Evolutionary conservation across 2,329 filamentous ascomycete genomes (phyloP).

Genomic region (Onygena corvina): DNA sequence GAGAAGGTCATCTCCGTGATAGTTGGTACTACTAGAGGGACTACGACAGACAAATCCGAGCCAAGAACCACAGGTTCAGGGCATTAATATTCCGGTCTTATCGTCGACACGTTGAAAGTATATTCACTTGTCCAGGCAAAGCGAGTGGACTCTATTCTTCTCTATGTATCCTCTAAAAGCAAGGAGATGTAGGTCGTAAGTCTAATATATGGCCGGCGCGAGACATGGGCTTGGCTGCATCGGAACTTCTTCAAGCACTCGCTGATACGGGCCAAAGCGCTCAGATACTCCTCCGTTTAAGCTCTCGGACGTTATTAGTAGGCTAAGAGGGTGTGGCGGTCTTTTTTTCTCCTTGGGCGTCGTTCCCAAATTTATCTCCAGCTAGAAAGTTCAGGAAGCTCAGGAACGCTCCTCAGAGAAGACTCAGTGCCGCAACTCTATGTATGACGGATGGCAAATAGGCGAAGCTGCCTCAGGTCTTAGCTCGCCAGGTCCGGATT

Average conservation of each 20-base stretch:
- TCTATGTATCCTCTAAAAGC: not conserved
- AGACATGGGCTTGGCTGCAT: slow-evolving; percentile 1
- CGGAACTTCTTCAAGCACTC: not conserved
- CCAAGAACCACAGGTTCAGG: not conserved
- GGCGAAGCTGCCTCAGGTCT: no score
- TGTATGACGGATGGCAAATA: not conserved
- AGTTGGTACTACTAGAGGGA: no score
- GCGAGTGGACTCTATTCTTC: not conserved
- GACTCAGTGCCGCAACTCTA: not conserved
- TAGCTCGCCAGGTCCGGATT: not conserved
- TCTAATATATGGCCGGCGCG: not conserved
- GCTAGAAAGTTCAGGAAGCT: slow-evolving; percentile 1
- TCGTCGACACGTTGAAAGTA: not conserved
- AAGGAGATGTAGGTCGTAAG: no score
- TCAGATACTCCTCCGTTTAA: not conserved
- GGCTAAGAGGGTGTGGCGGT: no score
- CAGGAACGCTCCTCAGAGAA: not conserved
- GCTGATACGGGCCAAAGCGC: not conserved
- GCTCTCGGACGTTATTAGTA: not conserved
- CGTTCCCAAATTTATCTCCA: not conserved
- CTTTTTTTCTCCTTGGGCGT: not conserved
- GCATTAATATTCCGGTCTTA: slow-evolving; percentile 2
- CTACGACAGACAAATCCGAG: slow-evolving; percentile 1
- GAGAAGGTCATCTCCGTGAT: no score
- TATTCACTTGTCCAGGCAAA: not conserved